phyloP scores from a whole-genome alignment of 805 yeast species.

The Zygosaccharomyces bailii region DNA sequence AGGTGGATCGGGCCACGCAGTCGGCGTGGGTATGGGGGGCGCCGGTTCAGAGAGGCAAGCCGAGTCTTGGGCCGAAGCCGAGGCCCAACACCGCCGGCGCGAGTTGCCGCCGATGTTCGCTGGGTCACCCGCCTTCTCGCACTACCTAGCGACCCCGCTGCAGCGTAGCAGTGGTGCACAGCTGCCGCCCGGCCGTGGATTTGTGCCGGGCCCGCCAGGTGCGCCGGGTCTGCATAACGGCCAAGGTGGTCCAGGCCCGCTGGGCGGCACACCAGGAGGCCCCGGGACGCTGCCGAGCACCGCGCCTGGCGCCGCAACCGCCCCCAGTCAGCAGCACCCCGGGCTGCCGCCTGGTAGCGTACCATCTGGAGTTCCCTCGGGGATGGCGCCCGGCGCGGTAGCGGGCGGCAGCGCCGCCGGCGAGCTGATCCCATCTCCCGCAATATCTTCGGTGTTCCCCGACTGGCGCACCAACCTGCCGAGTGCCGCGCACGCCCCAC shows the following conservation, averaged over 20 bases:
- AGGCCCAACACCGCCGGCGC: slow-evolving; percentile 8
- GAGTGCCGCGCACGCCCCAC: slow-evolving; percentile 12
- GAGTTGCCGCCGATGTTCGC: slow-evolving; percentile 32
- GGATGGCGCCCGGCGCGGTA: slow-evolving; percentile 19
- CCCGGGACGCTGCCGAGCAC: too few species aligned
- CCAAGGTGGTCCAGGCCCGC: slow-evolving; percentile 18
- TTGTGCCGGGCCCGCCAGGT: slow-evolving; percentile 1
- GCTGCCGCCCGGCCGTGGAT: slow-evolving; percentile 19
- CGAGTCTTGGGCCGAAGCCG: slow-evolving; percentile 1
- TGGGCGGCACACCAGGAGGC: too few species aligned
- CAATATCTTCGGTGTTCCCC: slow-evolving; percentile 32
- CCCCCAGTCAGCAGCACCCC: neutral
- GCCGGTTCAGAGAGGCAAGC: too few species aligned
- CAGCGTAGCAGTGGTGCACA: slow-evolving; percentile 32
- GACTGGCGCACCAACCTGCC: slow-evolving; percentile 31
- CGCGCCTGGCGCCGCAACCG: too few species aligned
- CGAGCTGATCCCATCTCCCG: slow-evolving; percentile 34
- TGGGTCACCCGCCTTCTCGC: slow-evolving; percentile 32
- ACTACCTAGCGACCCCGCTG: slow-evolving; percentile 36
- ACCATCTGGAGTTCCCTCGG: too few species aligned
- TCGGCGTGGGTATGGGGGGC: too few species aligned
- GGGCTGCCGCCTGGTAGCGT: neutral
- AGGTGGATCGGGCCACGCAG: neutral
- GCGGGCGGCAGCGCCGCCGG: slow-evolving; percentile 29
- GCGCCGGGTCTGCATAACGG: neutral